phyloP scores from a whole-genome alignment of 179 eudicot genomes.

The Actinidia arguta region DNA sequence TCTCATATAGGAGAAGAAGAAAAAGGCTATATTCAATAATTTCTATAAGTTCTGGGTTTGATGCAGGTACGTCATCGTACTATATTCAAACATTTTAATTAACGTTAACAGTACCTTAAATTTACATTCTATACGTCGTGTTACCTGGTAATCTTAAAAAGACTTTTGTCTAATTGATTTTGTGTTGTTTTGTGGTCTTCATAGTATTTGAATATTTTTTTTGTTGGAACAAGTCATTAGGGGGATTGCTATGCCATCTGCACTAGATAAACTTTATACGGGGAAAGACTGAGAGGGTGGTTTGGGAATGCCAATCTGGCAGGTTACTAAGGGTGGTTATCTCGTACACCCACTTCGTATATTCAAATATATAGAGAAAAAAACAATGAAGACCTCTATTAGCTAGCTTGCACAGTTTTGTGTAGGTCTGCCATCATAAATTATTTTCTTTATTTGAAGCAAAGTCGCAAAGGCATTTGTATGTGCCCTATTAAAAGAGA shows the following conservation, averaged over 20 bases:
- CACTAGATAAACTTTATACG: conserved; percentile 90
- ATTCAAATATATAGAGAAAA: not conserved
- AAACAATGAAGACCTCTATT: not conserved
- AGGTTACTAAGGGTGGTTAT: conserved; percentile 42
- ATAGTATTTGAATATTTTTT: not conserved
- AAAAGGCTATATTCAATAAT: no score
- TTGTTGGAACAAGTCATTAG: conserved; percentile 64
- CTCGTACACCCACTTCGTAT: not conserved
- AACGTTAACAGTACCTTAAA: no score
- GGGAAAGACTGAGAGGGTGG: conserved; percentile 79
- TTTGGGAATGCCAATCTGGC: conserved; percentile 98
- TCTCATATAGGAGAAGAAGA: no score
- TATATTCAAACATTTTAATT: no score
- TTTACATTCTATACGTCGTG: no score
- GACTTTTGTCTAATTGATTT: not conserved
- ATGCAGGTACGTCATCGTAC: no score
- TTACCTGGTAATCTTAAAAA: no score
- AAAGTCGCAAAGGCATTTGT: not conserved
- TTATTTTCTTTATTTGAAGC: not conserved
- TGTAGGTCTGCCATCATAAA: not conserved
- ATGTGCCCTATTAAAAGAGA: not conserved
- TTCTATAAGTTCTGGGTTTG: no score
- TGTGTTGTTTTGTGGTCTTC: conserved; percentile 20
- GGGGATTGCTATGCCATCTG: conserved; percentile 85
- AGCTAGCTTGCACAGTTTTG: not conserved